Conservation (phyloP, 129 eudicot species). For the Centrapalus pauciflorus region DNA sequence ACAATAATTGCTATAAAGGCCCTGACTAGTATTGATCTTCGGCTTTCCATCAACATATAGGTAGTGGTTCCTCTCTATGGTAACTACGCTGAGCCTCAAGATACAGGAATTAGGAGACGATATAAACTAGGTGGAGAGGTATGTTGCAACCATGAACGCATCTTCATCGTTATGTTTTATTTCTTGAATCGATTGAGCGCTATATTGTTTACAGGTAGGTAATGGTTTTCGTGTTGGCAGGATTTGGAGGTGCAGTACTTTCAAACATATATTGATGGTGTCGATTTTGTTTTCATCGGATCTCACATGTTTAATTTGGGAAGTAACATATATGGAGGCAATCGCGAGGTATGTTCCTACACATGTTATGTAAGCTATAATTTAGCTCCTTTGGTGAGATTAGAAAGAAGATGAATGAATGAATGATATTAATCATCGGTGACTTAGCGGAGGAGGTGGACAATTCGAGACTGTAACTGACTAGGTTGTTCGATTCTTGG, state of each 20-base stretch:
- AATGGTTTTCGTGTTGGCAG: slow-evolving; percentile 37
- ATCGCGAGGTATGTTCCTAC: slow-evolving; percentile 51
- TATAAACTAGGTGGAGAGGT: slow-evolving; percentile 82
- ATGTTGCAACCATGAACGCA: slow-evolving; percentile 12
- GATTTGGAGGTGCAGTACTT: slow-evolving; percentile 80
- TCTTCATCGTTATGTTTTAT: background rate
- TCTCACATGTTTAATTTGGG: slow-evolving; percentile 59
- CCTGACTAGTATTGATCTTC: background rate
- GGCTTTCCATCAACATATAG: slow-evolving; percentile 18
- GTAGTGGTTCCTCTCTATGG: slow-evolving; percentile 79
- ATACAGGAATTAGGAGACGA: slow-evolving; percentile 68
- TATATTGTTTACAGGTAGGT: slow-evolving; percentile 7
- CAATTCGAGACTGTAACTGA: too few species aligned
- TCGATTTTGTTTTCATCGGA: slow-evolving; percentile 85
- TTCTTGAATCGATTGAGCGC: background rate
- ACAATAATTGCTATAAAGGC: background rate
- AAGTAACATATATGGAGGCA: slow-evolving; percentile 83
- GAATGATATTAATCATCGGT: too few species aligned
- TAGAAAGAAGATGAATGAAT: background rate
- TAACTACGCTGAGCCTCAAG: slow-evolving; percentile 58
- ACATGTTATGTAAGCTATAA: background rate
- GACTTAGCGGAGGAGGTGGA: too few species aligned
- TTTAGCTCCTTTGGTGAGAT: background rate
- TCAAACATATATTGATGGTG: slow-evolving; percentile 82
- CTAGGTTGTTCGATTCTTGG: too few species aligned